Base-by-base conservation (phyloP, 164 flowering plant species). In the Umbellularia californica region DNA sequence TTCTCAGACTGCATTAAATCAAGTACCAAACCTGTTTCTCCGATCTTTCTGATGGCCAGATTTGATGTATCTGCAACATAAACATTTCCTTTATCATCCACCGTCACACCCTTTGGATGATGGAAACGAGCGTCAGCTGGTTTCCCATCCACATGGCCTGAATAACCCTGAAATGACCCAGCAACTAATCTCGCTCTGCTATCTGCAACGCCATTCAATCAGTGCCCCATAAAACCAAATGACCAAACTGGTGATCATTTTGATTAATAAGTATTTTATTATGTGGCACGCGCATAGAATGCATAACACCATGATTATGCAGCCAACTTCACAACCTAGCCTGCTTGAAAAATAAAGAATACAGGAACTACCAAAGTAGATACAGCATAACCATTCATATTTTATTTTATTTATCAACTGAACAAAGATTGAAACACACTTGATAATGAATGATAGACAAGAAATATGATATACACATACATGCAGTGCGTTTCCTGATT, bases 171-270 rank as follows among this genome's bases (percentile, higher is more conserved):
- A 83, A 91, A 95, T 73, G 99, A 95, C 4, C 99, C 99, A 65
- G 99, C 99, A 77, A 95, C 93, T 82, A 93, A 85, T 83, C 99
- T 89, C 52, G 92, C 97, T 76, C 99, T 86, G 83, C 99, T 95
- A 86, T 95, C 99, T 95, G 90, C 83, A 84, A 74, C 20, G 25
- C 25, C 71, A 41, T 50, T 70, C 30, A 52, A 33, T 70, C 35
- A 52, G 62, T 25, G 33, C 30, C 51, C 19, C 14, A 52, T 25
- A 24, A 50, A 79, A 73, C 17, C 66, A 76, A n/a, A 47, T 30
- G 35, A 65, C 24, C 22, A 51, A 24, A 72, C 28, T 47, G 2
- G n/a, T 58, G 19, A 72, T 51, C 41, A 64, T 50, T 66, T 22
- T 67, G 11, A 30, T 28, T 28, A 20, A 30, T 28, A 28, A 69